Percentiles rank a stretch among this genome's conserved stretches.
phyloP scores from a whole-genome alignment of 2,329 filamentous ascomycete genomes.

The Daldinia sp. region DNA sequence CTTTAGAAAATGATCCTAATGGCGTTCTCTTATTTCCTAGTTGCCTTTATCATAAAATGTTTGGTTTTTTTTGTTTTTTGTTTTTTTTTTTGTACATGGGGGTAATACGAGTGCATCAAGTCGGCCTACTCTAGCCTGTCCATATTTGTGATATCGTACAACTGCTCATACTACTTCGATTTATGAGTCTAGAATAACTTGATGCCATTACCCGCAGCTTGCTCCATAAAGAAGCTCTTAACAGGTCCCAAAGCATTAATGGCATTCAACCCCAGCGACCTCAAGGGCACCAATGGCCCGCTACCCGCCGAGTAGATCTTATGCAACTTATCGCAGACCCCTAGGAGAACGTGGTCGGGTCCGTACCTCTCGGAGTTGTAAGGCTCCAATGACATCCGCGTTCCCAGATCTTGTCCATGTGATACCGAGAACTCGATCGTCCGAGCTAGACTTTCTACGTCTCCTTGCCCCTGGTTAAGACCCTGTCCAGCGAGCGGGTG shows the following conservation, averaged over 20 bases:
- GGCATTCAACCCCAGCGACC: conserved; percentile 80
- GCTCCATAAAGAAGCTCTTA: conserved; percentile 89
- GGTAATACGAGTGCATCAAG: background rate
- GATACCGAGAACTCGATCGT: conserved; percentile 81
- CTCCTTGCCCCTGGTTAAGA: conserved; percentile 91
- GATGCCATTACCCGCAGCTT: conserved; percentile 67
- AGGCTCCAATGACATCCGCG: conserved; percentile 79
- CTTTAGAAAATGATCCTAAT: background rate
- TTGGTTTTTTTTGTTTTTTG: too few relatives aligned
- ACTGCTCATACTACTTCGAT: too few relatives aligned
- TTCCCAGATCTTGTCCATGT: conserved; percentile 90
- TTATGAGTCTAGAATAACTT: conserved; percentile 37
- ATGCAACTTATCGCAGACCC: conserved; percentile 88
- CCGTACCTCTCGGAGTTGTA: conserved; percentile 87
- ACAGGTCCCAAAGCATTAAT: conserved; percentile 80
- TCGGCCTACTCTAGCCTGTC: background rate
- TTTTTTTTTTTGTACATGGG: background rate
- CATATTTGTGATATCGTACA: background rate
- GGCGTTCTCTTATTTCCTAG: background rate
- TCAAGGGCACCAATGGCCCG: conserved; percentile 82
- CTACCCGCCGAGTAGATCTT: conserved; percentile 87
- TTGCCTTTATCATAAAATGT: background rate
- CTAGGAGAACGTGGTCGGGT: conserved; percentile 82
- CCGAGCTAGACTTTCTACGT: conserved; percentile 82
- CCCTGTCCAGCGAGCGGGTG: conserved; percentile 96